Conservation (phyloP, 2,329 filamentous ascomycete species). For the Colletotrichum sp. region DNA sequence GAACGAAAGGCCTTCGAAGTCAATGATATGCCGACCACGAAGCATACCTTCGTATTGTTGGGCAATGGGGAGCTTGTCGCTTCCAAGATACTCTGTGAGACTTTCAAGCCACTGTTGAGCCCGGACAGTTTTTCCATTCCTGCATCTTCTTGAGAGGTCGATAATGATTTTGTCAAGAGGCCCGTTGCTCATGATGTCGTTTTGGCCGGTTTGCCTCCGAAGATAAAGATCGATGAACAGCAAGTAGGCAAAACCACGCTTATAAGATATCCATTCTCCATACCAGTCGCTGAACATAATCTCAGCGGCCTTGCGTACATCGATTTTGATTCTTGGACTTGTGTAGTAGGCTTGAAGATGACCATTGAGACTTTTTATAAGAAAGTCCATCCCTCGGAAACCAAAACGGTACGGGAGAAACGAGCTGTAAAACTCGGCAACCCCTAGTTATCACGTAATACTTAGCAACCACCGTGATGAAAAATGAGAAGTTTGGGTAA, state of each 20-base stretch:
- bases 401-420: slow-evolving; percentile 20
- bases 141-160: not conserved
- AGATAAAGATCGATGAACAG: slow-evolving; percentile 1
- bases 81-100: not conserved
- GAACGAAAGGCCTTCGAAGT: not conserved
- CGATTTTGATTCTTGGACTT: slow-evolving; percentile 6
- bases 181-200: not conserved
- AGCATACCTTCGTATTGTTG: not conserved
- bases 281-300: slow-evolving; percentile 20
- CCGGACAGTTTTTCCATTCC: not conserved
- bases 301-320: slow-evolving; percentile 3
- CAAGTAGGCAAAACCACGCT: not conserved
- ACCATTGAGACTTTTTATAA: slow-evolving; percentile 7
- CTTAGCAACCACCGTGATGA: not conserved
- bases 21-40: not conserved
- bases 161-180: not conserved
- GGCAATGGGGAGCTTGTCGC: not conserved
- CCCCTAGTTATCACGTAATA: not conserved
- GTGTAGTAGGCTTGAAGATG: slow-evolving; percentile 17
- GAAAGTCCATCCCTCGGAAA: slow-evolving; percentile 9
- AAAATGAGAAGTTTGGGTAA: not conserved
- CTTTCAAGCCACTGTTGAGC: not conserved
- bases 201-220: not conserved
- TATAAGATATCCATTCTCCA: slow-evolving; percentile 13
- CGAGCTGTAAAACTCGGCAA: slow-evolving; percentile 17